phyloP scores from a whole-genome alignment of 1,284 basidiomycete genomes.

The Cryptococcus jaspeensis region DNA sequence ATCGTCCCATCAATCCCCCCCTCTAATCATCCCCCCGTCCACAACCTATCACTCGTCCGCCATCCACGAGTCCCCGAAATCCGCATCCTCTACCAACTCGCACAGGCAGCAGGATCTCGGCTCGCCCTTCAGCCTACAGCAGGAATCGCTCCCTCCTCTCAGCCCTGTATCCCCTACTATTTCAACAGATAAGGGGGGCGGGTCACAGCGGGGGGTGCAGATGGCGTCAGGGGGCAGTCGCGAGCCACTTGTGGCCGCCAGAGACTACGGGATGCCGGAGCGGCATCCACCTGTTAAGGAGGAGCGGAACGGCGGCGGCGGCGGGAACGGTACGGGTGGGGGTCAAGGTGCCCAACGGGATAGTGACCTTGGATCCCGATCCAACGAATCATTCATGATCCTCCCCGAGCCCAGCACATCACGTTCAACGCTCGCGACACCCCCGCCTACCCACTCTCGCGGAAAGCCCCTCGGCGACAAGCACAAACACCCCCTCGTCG shows the following conservation, averaged over 20 bases:
- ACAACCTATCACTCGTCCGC: too few species aligned
- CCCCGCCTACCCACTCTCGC: background rate
- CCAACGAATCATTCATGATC: background rate
- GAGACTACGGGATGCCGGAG: constrained; percentile 4
- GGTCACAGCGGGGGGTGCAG: too few species aligned
- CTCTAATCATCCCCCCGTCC: background rate
- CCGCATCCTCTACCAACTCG: too few species aligned
- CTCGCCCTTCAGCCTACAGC: constrained; percentile 9
- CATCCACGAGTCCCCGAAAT: too few species aligned
- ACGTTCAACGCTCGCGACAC: background rate
- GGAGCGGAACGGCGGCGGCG: too few species aligned
- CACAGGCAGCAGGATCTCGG: background rate
- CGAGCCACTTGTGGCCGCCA: constrained; percentile 6
- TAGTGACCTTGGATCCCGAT: background rate
- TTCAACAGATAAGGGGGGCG: too few species aligned
- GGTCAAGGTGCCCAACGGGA: too few species aligned
- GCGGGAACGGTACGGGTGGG: too few species aligned
- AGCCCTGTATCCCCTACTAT: too few species aligned
- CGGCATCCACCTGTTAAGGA: too few species aligned
- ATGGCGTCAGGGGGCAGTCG: constrained; percentile 1
- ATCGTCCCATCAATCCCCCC: background rate
- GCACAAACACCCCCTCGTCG: background rate
- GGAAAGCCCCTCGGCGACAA: background rate
- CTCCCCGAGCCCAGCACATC: background rate
- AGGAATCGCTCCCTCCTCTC: too few species aligned